phyloP scores from a whole-genome alignment of 179 eudicot genomes.

The Silene coronaria region DNA sequence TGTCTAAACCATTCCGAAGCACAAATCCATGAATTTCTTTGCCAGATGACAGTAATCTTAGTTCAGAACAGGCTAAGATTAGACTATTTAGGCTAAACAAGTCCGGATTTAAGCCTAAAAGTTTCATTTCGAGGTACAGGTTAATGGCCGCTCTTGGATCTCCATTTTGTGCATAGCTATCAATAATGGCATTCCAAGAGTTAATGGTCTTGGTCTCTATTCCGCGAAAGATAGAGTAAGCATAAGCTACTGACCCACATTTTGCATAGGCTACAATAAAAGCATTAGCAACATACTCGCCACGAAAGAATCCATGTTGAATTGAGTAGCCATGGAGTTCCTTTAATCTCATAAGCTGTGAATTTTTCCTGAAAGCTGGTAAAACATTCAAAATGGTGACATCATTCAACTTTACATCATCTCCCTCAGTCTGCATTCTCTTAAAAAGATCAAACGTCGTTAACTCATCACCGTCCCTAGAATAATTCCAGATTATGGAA shows the following conservation, averaged over 20 bases:
- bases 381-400: slow-evolving; percentile 51
- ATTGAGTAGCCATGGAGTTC: slow-evolving; percentile 59
- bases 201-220: slow-evolving; percentile 37
- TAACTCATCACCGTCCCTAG: slow-evolving; percentile 32
- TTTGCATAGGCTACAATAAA: slow-evolving; percentile 57
- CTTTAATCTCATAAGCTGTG: slow-evolving; percentile 40
- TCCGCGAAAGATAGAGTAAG: slow-evolving; percentile 33
- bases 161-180: slow-evolving; percentile 51
- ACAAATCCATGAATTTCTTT: slow-evolving; percentile 54
- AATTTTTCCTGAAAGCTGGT: slow-evolving; percentile 37
- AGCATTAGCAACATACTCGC: slow-evolving; percentile 48
- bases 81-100: slow-evolving; percentile 44
- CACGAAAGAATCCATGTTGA: slow-evolving; percentile 34
- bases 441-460: slow-evolving; percentile 35
- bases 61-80: slow-evolving; percentile 44
- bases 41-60: slow-evolving; percentile 34
- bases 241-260: slow-evolving; percentile 41
- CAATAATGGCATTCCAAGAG: slow-evolving; percentile 64
- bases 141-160: slow-evolving; percentile 42
- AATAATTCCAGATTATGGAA: slow-evolving; percentile 44
- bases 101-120: slow-evolving; percentile 40
- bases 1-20: slow-evolving; percentile 43
- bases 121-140: slow-evolving; percentile 39
- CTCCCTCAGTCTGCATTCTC: slow-evolving; percentile 33
- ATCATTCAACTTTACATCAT: slow-evolving; percentile 30